Evolutionary conservation across 2,329 filamentous ascomycete genomes (phyloP), one percentile per base, ranked within the genome.

Genomic region (Trichoderma breve): DNA sequence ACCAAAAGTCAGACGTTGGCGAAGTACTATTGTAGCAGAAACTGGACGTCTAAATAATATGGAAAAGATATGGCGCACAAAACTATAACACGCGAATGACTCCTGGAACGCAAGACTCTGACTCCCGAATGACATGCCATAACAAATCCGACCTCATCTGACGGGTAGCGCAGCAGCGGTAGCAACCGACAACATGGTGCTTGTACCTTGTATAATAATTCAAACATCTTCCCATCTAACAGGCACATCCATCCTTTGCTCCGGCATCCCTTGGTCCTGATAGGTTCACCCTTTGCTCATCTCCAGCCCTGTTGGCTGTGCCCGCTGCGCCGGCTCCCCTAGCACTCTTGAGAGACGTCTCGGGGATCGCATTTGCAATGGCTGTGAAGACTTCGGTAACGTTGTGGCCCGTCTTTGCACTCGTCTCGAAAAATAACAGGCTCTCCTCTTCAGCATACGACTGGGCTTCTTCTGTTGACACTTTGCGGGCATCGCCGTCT

Each of bases 301-400:
- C 87, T 71, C 87, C 83, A 79, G 85, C 84, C 79, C 90, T 82
- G 81, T 89, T 88, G 78, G 88, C 85, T 71, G 87, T 84, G 75
- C 85, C 86, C 21, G 89, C 86, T 62, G 90, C 91, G n/a, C 88
- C 87, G 21, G 88, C 85, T n/a, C 92, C 92, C 76, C 94, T 89
- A 39, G 93, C 89, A 65, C 92, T 95, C 89, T 98, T 98, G 81
- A 98, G 85, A 74, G 94, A 97, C 67, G 94, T 97, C 86, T 99
- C 96, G 2, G 96, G 96, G 78, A 99, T 99, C 53, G 95, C 94
- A 80, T 98, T 98, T 73, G 96, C 96, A 80, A 99, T 99, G 36
- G 96, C 96, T 60, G 95, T 98, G 80, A 99, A 99, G 36, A 99
- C 96, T 77, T 98, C 95, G 68, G 92, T 90, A 51, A 99, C 96